A percentile compares a stretch with the other conserved stretches of the same genome.
These are phyloP conservation scores for Ambrosiella xylebori DNA, from an alignment of 2,329 filamentous ascomycete genomes.

Conservation along the genomic window DNA sequence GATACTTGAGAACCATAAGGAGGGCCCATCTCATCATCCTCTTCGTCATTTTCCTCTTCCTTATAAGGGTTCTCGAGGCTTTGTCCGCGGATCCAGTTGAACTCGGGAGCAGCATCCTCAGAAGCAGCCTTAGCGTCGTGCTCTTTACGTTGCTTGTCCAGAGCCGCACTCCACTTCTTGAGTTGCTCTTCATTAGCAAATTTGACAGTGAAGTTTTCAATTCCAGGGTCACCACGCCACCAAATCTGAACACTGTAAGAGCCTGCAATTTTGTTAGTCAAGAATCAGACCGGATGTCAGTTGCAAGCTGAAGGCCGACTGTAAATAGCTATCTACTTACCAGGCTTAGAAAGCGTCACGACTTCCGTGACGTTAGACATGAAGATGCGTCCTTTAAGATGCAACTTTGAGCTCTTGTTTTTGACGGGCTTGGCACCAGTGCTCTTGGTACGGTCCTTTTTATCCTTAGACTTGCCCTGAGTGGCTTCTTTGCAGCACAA, in stretches of 20 bases:
- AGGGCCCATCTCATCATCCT: constrained; percentile 26
- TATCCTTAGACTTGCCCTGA: constrained; percentile 66
- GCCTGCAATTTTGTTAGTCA: constrained; percentile 30
- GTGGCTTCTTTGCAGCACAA: constrained; percentile 94
- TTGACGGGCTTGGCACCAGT: constrained; percentile 34
- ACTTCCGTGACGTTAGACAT: constrained; percentile 98
- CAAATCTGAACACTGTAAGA: constrained; percentile 94
- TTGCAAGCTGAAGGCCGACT: neutral
- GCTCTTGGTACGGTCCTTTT: constrained; percentile 46
- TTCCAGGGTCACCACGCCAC: constrained; percentile 92
- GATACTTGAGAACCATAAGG: constrained; percentile 10
- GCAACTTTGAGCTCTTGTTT: constrained; percentile 62
- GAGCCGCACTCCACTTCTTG: constrained; percentile 74
- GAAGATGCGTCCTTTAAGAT: constrained; percentile 93
- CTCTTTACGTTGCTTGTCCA: constrained; percentile 59
- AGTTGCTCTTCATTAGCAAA: constrained; percentile 83
- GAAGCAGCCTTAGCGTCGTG: constrained; percentile 30
- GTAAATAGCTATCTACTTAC: constrained; percentile 31
- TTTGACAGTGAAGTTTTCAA: constrained; percentile 91
- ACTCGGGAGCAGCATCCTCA: constrained; percentile 46
- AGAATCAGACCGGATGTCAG: constrained; percentile 17
- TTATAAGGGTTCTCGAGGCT: constrained; percentile 70
- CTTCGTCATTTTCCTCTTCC: constrained; percentile 46
- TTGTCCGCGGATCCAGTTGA: constrained; percentile 60
- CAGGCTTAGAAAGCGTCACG: constrained; percentile 71